Conservation (phyloP, 331 rosid genomes). For the Quercus phellos region DNA sequence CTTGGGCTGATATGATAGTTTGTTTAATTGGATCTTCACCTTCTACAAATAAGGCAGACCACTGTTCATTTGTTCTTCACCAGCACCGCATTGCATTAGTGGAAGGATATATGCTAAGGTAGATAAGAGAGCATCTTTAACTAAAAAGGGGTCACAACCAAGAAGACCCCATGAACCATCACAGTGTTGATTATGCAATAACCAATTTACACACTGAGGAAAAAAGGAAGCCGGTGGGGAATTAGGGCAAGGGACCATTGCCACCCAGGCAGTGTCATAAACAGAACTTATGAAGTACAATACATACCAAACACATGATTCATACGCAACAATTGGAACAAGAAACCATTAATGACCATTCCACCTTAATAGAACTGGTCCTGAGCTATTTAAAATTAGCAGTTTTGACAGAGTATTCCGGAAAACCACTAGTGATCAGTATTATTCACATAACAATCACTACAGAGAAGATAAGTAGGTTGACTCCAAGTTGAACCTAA, state of each 20-base stretch:
- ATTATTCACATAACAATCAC: too few relatives aligned
- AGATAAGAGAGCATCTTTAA: slow-evolving; percentile 65
- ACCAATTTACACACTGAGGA: slow-evolving; percentile 71
- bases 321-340: too few relatives aligned
- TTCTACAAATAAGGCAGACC: slow-evolving; percentile 70
- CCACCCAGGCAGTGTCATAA: slow-evolving; percentile 93
- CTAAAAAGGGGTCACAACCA: slow-evolving; percentile 34
- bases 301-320: too few relatives aligned
- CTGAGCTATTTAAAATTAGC: too few relatives aligned
- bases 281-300: too few relatives aligned
- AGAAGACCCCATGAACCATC: slow-evolving; percentile 85
- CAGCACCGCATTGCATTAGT: slow-evolving; percentile 63
- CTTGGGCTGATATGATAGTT: slow-evolving; percentile 50
- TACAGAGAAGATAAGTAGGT: too few relatives aligned
- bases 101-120: slow-evolving; percentile 67
- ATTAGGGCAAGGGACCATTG: slow-evolving; percentile 67
- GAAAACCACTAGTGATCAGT: too few relatives aligned
- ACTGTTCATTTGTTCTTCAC: slow-evolving; percentile 54
- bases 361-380: too few relatives aligned
- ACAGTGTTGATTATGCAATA: slow-evolving; percentile 56
- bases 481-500: too few relatives aligned
- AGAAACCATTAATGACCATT: too few relatives aligned
- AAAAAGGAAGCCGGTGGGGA: slow-evolving; percentile 49
- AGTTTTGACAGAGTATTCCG: too few relatives aligned
- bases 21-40: slow-evolving; percentile 80